A percentile compares a stretch with the other conserved stretches of the same genome.
Conservation (phyloP, 352 stramenopile genomes). For the Blastocystis sp. region DNA sequence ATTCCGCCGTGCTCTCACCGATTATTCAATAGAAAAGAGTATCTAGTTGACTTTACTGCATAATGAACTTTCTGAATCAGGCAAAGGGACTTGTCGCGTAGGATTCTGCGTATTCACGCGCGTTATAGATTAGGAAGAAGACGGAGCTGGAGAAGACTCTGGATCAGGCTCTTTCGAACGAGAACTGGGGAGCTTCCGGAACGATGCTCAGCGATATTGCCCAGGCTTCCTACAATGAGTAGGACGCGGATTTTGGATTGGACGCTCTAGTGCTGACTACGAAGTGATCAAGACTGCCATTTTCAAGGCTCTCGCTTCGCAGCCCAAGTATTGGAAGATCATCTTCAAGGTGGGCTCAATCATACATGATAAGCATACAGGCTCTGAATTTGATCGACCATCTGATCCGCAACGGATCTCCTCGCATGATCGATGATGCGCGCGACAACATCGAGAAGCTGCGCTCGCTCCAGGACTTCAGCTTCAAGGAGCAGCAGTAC, state of each 20-base stretch:
- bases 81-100: not conserved
- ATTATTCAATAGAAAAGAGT: no score
- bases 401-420: slow-evolving; percentile 90
- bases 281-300: slow-evolving; percentile 80
- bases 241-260: not conserved
- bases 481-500: slow-evolving; percentile 72
- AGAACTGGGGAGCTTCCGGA: slow-evolving; percentile 50
- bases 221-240: slow-evolving; percentile 82
- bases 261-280: slow-evolving; percentile 70
- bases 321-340: slow-evolving; percentile 81
- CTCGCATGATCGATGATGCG: slow-evolving; percentile 89
- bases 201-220: slow-evolving; percentile 89
- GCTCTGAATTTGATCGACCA: slow-evolving; percentile 83
- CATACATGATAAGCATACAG: not conserved
- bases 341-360: slow-evolving; percentile 79
- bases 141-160: slow-evolving; percentile 50
- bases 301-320: slow-evolving; percentile 80
- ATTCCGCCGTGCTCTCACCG: no score
- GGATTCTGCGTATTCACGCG: not conserved
- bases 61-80: not conserved
- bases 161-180: slow-evolving; percentile 45
- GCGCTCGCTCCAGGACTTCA: slow-evolving; percentile 73
- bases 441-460: slow-evolving; percentile 80
- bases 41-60: no score
- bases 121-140: not conserved